phyloP scores from a whole-genome alignment of 2,329 filamentous ascomycete species.

The Colletotrichum sp. region DNA sequence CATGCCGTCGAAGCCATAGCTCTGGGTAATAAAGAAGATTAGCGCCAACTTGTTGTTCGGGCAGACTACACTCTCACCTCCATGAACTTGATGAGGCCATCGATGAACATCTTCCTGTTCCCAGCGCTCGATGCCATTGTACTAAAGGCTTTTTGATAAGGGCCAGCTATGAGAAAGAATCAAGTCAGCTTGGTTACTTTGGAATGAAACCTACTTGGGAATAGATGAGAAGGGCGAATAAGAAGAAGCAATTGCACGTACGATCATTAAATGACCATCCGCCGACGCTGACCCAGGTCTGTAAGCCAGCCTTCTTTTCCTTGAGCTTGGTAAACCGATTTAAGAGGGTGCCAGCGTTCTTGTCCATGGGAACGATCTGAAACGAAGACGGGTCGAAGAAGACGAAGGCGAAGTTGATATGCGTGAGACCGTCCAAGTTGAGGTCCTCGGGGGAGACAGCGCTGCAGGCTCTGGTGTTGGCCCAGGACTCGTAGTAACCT shows the following conservation, averaged over 20 bases:
- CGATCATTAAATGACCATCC: conserved; percentile 44
- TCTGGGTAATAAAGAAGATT: conserved; percentile 37
- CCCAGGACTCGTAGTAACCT: conserved; percentile 41
- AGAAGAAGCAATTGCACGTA: conserved; percentile 16
- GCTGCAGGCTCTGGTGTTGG: conserved; percentile 23
- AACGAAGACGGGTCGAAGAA: conserved; percentile 39
- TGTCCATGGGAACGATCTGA: conserved; percentile 27
- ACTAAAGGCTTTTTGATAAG: conserved; percentile 29
- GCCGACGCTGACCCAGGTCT: conserved; percentile 44
- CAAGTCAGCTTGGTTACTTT: background rate
- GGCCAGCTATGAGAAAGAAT: conserved; percentile 20
- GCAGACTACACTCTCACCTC: conserved; percentile 29
- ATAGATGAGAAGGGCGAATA: background rate
- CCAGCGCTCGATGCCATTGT: conserved; percentile 15
- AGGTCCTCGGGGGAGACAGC: conserved; percentile 17
- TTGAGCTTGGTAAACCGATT: conserved; percentile 36
- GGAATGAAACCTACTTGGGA: background rate
- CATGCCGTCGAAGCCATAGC: conserved; percentile 36
- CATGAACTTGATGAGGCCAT: conserved; percentile 22
- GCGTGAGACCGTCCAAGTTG: conserved; percentile 8
- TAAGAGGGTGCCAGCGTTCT: conserved; percentile 22
- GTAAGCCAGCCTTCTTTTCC: conserved; percentile 26
- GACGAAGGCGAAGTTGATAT: conserved; percentile 43
- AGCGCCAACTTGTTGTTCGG: conserved; percentile 19
- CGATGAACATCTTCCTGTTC: conserved; percentile 24